Percentiles rank a stretch among this genome's conserved stretches.
Evolutionary conservation across 495 filamentous ascomycete genomes (phyloP).

Genomic region (Neurospora sp.): DNA sequence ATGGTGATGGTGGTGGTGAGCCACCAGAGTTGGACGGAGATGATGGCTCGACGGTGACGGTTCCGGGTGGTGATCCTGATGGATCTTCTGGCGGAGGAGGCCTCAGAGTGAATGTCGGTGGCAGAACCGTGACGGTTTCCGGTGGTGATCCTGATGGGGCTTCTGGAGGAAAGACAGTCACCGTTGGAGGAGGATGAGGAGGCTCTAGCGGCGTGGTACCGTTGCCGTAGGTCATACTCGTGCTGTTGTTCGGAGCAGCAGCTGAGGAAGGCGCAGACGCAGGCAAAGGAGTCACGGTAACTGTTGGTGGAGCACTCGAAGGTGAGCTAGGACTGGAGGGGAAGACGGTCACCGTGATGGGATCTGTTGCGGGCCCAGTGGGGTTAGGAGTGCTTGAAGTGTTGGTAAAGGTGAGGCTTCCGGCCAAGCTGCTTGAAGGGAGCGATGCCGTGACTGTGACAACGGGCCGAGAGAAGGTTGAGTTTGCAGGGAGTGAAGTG

Average conservation of each 20-base stretch:
- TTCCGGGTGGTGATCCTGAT: neutral
- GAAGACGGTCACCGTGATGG: constrained; percentile 10
- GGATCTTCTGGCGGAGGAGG: neutral
- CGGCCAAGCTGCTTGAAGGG: constrained; percentile 2
- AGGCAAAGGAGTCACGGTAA: constrained; percentile 1
- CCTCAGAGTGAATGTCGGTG: neutral
- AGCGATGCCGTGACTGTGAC: constrained; percentile 7
- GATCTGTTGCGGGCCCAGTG: neutral
- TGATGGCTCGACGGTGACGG: neutral
- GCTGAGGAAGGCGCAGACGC: neutral
- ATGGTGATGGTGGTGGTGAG: neutral
- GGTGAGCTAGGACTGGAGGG: constrained; percentile 1
- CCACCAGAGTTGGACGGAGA: neutral
- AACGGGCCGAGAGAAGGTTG: neutral
- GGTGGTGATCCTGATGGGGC: neutral
- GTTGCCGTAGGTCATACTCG: neutral
- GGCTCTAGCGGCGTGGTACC: neutral
- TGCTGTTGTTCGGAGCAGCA: neutral
- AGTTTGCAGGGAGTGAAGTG: constrained; percentile 3
- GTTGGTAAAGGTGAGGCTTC: neutral
- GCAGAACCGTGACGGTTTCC: constrained; percentile 5
- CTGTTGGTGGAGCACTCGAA: neutral
- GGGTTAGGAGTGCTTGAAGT: neutral
- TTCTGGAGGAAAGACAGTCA: neutral
- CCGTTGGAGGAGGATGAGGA: neutral